Evolutionary conservation across 192 early-diverging fungal genomes (phyloP).

Genomic region (Thoreauomyces humboldtii): DNA sequence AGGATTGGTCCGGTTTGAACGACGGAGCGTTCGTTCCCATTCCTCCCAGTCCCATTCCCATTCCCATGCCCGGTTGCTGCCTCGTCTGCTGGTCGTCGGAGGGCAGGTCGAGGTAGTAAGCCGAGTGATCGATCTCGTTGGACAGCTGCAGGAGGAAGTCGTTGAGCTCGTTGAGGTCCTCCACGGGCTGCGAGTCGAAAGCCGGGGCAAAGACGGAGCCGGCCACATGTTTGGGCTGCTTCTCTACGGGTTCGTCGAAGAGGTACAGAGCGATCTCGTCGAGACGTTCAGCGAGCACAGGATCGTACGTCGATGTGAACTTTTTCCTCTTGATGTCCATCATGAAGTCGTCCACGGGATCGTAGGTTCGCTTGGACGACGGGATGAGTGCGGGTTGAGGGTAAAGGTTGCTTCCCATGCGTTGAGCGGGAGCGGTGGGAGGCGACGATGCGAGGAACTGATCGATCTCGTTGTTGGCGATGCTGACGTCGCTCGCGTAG

Average conservation of each 20-base stretch:
- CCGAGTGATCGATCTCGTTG: slow-evolving; percentile 20
- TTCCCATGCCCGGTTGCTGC: neutral
- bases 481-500: too few relatives aligned
- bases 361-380: slow-evolving; percentile 20
- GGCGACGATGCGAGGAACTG: too few relatives aligned
- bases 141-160: slow-evolving; percentile 15
- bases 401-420: too few relatives aligned
- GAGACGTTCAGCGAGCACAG: slow-evolving; percentile 13
- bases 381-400: too few relatives aligned
- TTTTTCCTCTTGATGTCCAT: slow-evolving; percentile 25
- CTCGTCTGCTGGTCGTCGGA: too few relatives aligned
- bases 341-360: slow-evolving; percentile 25
- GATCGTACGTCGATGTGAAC: slow-evolving; percentile 5
- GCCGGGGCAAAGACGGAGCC: neutral
- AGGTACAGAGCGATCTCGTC: slow-evolving; percentile 22
- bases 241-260: slow-evolving; percentile 1
- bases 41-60: neutral
- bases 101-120: slow-evolving; percentile 4
- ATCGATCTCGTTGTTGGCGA: too few relatives aligned
- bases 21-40: neutral
- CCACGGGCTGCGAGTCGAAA: slow-evolving; percentile 13
- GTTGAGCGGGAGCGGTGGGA: too few relatives aligned
- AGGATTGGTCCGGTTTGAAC: neutral
- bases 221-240: neutral
- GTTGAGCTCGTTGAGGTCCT: slow-evolving; percentile 20